A percentile compares a stretch with the other conserved stretches of the same genome.
Evolutionary conservation across 2,329 filamentous ascomycete species (phyloP).

Genomic region (Xenosphaeropsis pyriputrescens): DNA sequence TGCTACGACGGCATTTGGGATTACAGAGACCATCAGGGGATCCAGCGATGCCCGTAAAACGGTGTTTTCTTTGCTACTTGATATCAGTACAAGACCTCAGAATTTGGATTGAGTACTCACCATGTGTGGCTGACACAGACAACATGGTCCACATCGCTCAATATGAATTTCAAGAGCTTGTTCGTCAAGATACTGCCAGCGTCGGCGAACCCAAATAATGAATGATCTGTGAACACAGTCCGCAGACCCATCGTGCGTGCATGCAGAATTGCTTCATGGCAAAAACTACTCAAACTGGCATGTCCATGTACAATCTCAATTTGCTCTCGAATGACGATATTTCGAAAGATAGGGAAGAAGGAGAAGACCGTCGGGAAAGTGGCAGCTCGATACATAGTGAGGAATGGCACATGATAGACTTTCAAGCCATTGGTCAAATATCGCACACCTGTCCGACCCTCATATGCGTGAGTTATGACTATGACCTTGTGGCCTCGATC

Average conservation of each 20-base stretch:
- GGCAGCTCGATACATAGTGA: conserved; percentile 85
- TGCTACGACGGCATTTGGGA: conserved; percentile 92
- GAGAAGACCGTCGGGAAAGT: conserved; percentile 97
- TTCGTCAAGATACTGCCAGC: conserved; percentile 92
- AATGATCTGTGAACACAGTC: conserved; percentile 96
- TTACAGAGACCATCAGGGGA: conserved; percentile 93
- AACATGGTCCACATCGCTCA: conserved; percentile 96
- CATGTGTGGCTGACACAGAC: conserved; percentile 98
- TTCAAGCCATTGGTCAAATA: conserved; percentile 97
- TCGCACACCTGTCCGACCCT: conserved; percentile 78
- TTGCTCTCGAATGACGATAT: conserved; percentile 84
- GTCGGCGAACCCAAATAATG: conserved; percentile 92
- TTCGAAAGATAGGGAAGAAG: conserved; percentile 94
- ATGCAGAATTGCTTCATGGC: conserved; percentile 89
- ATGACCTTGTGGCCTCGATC: conserved; percentile 97
- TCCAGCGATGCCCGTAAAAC: conserved; percentile 89
- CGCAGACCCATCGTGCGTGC: conserved; percentile 90
- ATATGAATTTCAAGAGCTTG: conserved; percentile 86
- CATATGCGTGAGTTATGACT: conserved; percentile 90
- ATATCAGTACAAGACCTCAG: background rate
- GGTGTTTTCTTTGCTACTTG: conserved; percentile 82
- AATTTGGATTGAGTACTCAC: conserved; percentile 30
- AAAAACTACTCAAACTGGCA: conserved; percentile 81
- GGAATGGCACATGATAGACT: conserved; percentile 93
- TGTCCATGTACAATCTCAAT: conserved; percentile 99